Evolutionary conservation across 768 basidiomycete genomes (phyloP).

Genomic region (Leccinum aurantiacum): DNA sequence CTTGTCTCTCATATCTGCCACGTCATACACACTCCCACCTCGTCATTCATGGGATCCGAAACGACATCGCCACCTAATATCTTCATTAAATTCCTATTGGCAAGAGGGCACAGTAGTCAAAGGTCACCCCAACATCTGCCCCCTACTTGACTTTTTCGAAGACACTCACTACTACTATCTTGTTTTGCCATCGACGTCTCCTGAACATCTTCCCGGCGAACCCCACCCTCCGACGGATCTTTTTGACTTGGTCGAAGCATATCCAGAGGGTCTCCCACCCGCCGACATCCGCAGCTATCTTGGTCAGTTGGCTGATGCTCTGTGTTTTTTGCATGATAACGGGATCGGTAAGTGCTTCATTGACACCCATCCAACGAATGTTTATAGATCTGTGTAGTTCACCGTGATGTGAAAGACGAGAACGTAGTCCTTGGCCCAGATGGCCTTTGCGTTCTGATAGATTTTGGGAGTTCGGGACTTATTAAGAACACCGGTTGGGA

Average conservation of each 20-base stretch:
- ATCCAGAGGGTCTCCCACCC: slow-evolving; percentile 81
- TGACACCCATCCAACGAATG: slow-evolving; percentile 4
- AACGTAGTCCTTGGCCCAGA: slow-evolving; percentile 83
- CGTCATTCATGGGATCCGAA: slow-evolving; percentile 83
- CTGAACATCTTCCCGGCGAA: slow-evolving; percentile 52
- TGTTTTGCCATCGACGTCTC: slow-evolving; percentile 76
- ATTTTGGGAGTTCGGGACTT: slow-evolving; percentile 92
- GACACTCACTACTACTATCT: slow-evolving; percentile 96
- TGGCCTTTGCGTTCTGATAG: slow-evolving; percentile 89
- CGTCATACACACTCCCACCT: slow-evolving; percentile 73
- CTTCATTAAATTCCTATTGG: slow-evolving; percentile 47
- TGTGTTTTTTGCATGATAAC: slow-evolving; percentile 83
- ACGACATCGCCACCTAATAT: slow-evolving; percentile 36
- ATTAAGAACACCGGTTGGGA: slow-evolving; percentile 86
- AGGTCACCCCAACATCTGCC: slow-evolving; percentile 95
- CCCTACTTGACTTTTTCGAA: slow-evolving; percentile 94
- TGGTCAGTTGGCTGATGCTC: slow-evolving; percentile 91
- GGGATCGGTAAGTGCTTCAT: slow-evolving; percentile 70
- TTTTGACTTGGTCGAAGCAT: slow-evolving; percentile 91
- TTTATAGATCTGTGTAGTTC: slow-evolving; percentile 50
- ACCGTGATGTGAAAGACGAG: slow-evolving; percentile 98
- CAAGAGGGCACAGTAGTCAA: slow-evolving; percentile 68
- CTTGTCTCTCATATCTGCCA: slow-evolving; percentile 86
- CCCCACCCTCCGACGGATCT: slow-evolving; percentile 73
- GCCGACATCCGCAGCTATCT: slow-evolving; percentile 77